Evolutionary conservation across 306 rosid species (phyloP).

Genomic region (Fagus sylvatica): DNA sequence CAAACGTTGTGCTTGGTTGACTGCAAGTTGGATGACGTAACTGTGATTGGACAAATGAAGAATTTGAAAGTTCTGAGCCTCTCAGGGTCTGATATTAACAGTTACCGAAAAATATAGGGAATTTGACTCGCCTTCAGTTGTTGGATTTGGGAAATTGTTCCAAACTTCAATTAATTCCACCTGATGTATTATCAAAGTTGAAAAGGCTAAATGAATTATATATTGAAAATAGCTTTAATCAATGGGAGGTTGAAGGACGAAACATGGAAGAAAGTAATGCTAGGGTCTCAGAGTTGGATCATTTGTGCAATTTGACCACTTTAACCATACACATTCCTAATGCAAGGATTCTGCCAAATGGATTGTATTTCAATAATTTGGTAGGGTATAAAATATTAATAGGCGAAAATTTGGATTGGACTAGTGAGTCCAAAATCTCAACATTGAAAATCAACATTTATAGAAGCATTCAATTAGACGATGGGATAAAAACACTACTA

Average conservation of each 20-base stretch:
- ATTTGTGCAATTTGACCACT: conserved; percentile 26
- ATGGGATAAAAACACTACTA: conserved; percentile 30
- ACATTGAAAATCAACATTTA: conserved; percentile 28
- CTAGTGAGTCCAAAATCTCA: background rate
- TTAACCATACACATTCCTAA: conserved; percentile 26
- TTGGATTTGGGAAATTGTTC: conserved; percentile 40
- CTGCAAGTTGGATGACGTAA: conserved; percentile 37
- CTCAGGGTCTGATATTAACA: conserved; percentile 25
- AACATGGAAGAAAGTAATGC: conserved; percentile 14
- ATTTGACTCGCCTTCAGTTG: conserved; percentile 20
- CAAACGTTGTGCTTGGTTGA: conserved; percentile 30
- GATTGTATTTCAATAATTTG: conserved; percentile 19
- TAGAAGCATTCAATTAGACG: conserved; percentile 19
- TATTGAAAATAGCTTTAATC: conserved; percentile 26
- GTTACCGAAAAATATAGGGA: conserved; percentile 33
- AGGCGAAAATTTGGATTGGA: conserved; percentile 33
- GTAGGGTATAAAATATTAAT: conserved; percentile 31
- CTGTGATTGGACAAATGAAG: conserved; percentile 26
- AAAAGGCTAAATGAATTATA: conserved; percentile 39
- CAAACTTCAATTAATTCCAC: conserved; percentile 19
- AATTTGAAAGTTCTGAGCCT: conserved; percentile 38
- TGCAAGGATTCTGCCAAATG: conserved; percentile 28
- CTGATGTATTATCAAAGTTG: conserved; percentile 23
- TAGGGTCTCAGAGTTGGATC: conserved; percentile 30
- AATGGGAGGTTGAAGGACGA: conserved; percentile 30